phyloP scores from a whole-genome alignment of 208 protist species.

The Trypanosoma platydactyli region DNA sequence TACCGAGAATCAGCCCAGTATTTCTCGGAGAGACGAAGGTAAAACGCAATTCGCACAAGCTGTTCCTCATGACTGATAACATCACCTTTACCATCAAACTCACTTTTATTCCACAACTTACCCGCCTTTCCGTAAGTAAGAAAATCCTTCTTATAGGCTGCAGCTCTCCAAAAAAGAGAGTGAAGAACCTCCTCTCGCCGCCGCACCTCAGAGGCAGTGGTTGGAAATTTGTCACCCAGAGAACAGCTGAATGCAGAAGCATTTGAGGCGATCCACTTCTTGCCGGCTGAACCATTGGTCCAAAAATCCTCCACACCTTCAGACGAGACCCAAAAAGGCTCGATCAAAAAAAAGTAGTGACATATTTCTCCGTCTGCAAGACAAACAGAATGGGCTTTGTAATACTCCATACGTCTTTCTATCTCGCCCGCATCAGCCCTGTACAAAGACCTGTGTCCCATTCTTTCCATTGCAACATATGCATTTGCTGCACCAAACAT shows the following conservation, averaged over 20 bases:
- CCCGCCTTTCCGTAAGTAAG: conserved; percentile 25
- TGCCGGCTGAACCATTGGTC: conserved; percentile 26
- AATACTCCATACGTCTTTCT: conserved; percentile 26
- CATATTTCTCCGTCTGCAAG: conserved; percentile 20
- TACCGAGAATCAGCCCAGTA: conserved; percentile 22
- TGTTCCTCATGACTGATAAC: conserved; percentile 18
- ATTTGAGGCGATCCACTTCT: conserved; percentile 36
- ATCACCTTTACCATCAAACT: conserved; percentile 18
- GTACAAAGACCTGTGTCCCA: conserved; percentile 23
- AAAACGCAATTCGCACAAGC: conserved; percentile 20
- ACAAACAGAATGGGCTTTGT: conserved; percentile 12
- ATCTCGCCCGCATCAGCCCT: conserved; percentile 26
- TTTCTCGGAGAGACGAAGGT: conserved; percentile 16
- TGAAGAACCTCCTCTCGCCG: conserved; percentile 30
- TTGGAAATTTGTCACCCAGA: conserved; percentile 24
- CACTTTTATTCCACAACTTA: conserved; percentile 28
- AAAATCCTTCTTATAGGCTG: conserved; percentile 24
- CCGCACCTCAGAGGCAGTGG: conserved; percentile 22
- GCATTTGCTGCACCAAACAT: conserved; percentile 24
- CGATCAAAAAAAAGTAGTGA: conserved; percentile 24
- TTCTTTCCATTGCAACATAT: conserved; percentile 28
- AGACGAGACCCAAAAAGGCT: conserved; percentile 33
- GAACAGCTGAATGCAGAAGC: conserved; percentile 23
- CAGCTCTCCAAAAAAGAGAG: conserved; percentile 23
- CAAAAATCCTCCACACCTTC: conserved; percentile 36